These are phyloP conservation scores for Kazachstania psychrophila DNA, from an alignment of 805 yeast genomes.

Conservation along the genomic window DNA sequence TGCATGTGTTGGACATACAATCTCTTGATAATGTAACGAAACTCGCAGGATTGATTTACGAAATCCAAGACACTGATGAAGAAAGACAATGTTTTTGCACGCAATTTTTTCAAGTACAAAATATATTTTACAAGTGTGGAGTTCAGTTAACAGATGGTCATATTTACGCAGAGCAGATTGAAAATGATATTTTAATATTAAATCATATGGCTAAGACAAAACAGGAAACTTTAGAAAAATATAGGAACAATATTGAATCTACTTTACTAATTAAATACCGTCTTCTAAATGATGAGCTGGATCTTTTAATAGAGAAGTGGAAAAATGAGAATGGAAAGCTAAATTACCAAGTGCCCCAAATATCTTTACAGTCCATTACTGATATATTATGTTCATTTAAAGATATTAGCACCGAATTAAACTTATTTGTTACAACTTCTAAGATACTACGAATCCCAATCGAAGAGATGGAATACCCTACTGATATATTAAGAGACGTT, in stretches of 20 bases:
- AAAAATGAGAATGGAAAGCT: constrained; percentile 37
- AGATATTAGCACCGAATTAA: constrained; percentile 17
- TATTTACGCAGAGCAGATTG: constrained; percentile 56
- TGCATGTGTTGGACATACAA: constrained; percentile 27
- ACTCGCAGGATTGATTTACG: constrained; percentile 34
- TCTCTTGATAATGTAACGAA: constrained; percentile 33
- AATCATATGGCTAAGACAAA: constrained; percentile 32
- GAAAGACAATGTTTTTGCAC: constrained; percentile 17
- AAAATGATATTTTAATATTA: constrained; percentile 38
- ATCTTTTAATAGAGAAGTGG: constrained; percentile 39
- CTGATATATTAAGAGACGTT: too few species aligned
- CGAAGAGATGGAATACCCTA: too few species aligned
- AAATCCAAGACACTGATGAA: constrained; percentile 16
- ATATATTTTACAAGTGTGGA: constrained; percentile 29
- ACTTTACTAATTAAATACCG: constrained; percentile 35
- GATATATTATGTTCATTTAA: constrained; percentile 23
- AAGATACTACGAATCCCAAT: constrained; percentile 30
- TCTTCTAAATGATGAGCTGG: constrained; percentile 29
- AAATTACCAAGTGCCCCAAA: constrained; percentile 33
- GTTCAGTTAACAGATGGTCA: constrained; percentile 44
- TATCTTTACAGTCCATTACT: constrained; percentile 36
- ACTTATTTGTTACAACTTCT: constrained; percentile 22
- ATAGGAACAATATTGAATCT: constrained; percentile 34
- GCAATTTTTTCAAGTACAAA: constrained; percentile 25
- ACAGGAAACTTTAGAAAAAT: constrained; percentile 34